Base-by-base conservation (phyloP, 2,329 filamentous ascomycete genomes). In the Alternaria longipes region DNA sequence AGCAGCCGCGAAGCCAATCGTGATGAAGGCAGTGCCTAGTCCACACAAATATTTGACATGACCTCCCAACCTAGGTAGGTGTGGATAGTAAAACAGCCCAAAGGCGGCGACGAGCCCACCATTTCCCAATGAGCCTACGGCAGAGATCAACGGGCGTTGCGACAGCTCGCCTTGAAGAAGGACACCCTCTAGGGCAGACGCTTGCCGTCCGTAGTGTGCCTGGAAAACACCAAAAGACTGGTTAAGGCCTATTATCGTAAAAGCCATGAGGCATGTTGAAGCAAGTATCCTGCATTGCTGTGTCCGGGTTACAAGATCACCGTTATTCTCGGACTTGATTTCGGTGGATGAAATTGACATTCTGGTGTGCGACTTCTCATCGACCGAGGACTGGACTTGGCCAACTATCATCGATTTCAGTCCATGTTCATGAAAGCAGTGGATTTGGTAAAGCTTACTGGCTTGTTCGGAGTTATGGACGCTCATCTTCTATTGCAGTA, bases 211-310 rank as follows among this genome's bases (percentile, higher is more conserved):
- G 57, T 72, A 73, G 32, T 73, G 62, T 12, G 59, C 62, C 49
- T 72, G 69, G n/a, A 68, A 72, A 3, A 72, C 65, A 3, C 54
- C 54, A 7, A 50, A 56, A 63, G 64, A 59, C 47, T 71, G 68
- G n/a, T 57, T 64, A n/a, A 64, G 36, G 4, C 69, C 69, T 26
- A 67, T 36, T 12, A 66, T 57, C 22, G 56, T 65, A 32, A 72
- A 70, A 16, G 55, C 55, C 22, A 56, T 54, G 7, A 70, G 28
- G 11, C 64, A 62, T 5, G 67, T 61, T 6, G 67, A 64, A 18
- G 57, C 11, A 41, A 68, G 52, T 28, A 67, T 56, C 18, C 61
- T 62, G 32, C 41, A 51, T 38, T 73, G 67, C 45, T 71, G 65
- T 11, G 42, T 51, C 20, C 45, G 55, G 9, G 68, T 65, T n/a